phyloP scores from a whole-genome alignment of 2,329 filamentous ascomycete species.

The Aureobasidium melanogenum region DNA sequence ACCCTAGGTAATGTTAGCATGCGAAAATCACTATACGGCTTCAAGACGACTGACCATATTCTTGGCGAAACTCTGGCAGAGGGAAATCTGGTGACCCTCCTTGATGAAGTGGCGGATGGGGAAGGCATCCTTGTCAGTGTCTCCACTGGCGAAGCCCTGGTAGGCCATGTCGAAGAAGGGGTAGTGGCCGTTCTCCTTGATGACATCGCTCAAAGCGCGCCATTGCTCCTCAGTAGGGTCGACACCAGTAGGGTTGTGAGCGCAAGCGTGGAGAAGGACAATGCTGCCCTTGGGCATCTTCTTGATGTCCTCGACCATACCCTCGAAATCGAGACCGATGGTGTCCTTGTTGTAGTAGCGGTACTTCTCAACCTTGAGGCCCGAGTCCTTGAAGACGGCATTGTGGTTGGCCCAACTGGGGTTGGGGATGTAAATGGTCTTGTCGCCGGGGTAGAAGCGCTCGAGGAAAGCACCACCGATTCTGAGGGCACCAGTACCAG shows the following conservation, averaged over 20 bases:
- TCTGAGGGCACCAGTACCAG: slow-evolving; percentile 89
- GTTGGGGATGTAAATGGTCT: slow-evolving; percentile 93
- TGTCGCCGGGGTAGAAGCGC: slow-evolving; percentile 82
- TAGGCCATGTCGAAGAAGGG: slow-evolving; percentile 99
- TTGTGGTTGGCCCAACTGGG: slow-evolving; percentile 98
- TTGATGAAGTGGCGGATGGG: slow-evolving; percentile 88
- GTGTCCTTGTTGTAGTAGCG: slow-evolving; percentile 99
- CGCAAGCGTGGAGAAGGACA: slow-evolving; percentile 91
- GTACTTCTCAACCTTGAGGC: slow-evolving; percentile 88
- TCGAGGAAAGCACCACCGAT: slow-evolving; percentile 90
- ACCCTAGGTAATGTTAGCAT: slow-evolving; percentile 46
- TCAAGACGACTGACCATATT: slow-evolving; percentile 65
- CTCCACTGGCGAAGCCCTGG: slow-evolving; percentile 91
- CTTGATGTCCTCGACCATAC: slow-evolving; percentile 85
- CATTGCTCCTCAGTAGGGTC: slow-evolving; percentile 90
- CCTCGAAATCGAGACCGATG: slow-evolving; percentile 94
- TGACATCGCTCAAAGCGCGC: slow-evolving; percentile 76
- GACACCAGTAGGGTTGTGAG: slow-evolving; percentile 95
- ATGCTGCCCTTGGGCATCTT: slow-evolving; percentile 76
- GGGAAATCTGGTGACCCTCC: slow-evolving; percentile 78
- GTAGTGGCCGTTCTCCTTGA: slow-evolving; percentile 81
- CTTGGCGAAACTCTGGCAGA: slow-evolving; percentile 95
- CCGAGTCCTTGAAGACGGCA: slow-evolving; percentile 89
- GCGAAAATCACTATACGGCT: background rate
- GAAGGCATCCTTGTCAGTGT: slow-evolving; percentile 88